Base-by-base conservation (phyloP, 2,329 filamentous ascomycete genomes). In the Talaromyces sp. region DNA sequence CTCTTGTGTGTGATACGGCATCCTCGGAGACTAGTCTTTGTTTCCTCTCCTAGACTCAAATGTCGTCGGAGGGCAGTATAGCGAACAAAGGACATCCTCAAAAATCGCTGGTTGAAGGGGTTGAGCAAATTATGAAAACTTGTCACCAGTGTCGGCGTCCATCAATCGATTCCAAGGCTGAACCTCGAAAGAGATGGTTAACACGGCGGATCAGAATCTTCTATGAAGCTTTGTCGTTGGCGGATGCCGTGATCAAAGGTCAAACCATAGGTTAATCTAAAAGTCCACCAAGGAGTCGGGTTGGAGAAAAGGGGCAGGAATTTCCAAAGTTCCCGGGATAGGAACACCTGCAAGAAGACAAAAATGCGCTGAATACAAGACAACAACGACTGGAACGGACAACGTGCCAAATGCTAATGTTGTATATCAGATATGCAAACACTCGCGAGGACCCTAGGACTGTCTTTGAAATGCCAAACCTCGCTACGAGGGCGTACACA, bases 21-120 rank as follows among this genome's bases (percentile, higher is more conserved):
- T 89, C 90, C 88, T 91, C 90, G 78, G 84, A 89, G 92, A 96
- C 89, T 88, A 82, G 91, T 95, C 93, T 97, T 97, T 96, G 90
- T 90, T 82, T 93, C 89, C 90, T 89, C 90, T 88, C 87, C 87
- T 70, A 68, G 54, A 62, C 71, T 63, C 71, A 74, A 70, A 67
- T 67, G 58, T 67, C 66, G 58, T 76, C 78, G 86, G 86, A 89
- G 87, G 89, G 90, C 88, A 79, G 82, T 81, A 74, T 74, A 82
- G 85, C 91, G 91, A 86, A 90, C 91, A 96, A 97, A 97, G 87
- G 80, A 93, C 92, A 89, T 96, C 92, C 85, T 84, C 85, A 96
- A 97, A 97, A 96, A 87, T 87, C 92, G 91, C 87, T 86, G 84
- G 78, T 74, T n/a, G 43, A 37, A 59, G 19, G 33, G 74, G 71